Evolutionary conservation across 1,284 basidiomycete genomes (phyloP).

Genomic region (Cryptococcus jaspeensis): DNA sequence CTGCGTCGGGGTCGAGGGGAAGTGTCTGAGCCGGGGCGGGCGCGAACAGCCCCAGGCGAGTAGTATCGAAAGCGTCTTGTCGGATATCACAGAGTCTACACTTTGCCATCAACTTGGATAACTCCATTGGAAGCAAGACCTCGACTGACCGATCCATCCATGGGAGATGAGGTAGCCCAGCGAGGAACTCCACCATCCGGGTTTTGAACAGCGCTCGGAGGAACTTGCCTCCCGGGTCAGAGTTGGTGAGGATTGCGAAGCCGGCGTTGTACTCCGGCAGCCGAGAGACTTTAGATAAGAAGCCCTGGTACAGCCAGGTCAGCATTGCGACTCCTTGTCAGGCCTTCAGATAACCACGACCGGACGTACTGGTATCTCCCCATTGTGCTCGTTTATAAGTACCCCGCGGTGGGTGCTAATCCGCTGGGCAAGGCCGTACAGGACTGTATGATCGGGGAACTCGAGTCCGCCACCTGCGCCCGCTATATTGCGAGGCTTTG

Average conservation of each 20-base stretch:
- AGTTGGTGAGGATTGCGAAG: slow-evolving; percentile 13
- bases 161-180: slow-evolving; percentile 1
- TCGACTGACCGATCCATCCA: slow-evolving; percentile 12
- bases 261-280: slow-evolving; percentile 12
- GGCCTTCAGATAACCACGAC: not conserved
- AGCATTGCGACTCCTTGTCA: no score
- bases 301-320: not conserved
- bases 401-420: slow-evolving; percentile 3
- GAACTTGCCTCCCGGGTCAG: slow-evolving; percentile 13
- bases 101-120: no score
- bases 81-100: not conserved
- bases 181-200: slow-evolving; percentile 10
- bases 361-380: slow-evolving; percentile 4
- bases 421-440: not conserved
- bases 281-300: slow-evolving; percentile 5
- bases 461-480: no score
- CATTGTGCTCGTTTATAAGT: not conserved
- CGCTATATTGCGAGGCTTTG: no score
- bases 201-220: slow-evolving; percentile 10
- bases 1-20: no score
- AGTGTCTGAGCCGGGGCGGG: not conserved
- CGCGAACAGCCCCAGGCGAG: not conserved
- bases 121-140: no score
- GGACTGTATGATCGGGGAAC: no score
- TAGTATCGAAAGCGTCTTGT: not conserved